Conservation (phyloP, 192 early-diverging fungal species). For the Gryganskiella cystojenkinii region DNA sequence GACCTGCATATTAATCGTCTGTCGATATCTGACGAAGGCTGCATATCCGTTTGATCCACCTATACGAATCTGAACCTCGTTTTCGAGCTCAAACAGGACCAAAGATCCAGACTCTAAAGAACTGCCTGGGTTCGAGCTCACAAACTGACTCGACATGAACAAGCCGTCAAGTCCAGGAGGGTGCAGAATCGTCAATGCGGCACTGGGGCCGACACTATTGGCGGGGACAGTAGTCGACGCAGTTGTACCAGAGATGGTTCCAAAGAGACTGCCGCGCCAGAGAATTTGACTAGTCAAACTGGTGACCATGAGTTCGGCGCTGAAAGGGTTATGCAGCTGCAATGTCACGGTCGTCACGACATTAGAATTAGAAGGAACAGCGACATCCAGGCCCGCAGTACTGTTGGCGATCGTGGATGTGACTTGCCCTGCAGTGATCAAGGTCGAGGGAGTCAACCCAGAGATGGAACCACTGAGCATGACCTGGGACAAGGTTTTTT, state of each 20-base stretch:
- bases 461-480: neutral
- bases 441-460: neutral
- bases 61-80: neutral
- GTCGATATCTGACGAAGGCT: neutral
- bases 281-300: too few relatives aligned
- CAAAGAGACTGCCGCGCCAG: too few relatives aligned
- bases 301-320: too few relatives aligned
- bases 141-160: neutral
- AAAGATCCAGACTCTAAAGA: neutral
- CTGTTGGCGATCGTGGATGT: neutral
- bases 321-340: too few relatives aligned
- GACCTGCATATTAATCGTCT: neutral
- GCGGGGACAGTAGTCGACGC: too few relatives aligned
- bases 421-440: neutral
- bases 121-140: neutral
- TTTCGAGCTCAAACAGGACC: neutral
- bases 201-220: neutral
- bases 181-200: neutral
- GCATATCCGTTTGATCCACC: neutral
- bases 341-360: neutral
- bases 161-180: neutral
- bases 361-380: neutral
- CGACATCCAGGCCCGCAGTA: neutral
- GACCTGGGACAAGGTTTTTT: conserved; percentile 1
- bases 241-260: too few relatives aligned